Base-by-base conservation (phyloP, 495 filamentous ascomycete species). In the Xanthoparmelia taractica region DNA sequence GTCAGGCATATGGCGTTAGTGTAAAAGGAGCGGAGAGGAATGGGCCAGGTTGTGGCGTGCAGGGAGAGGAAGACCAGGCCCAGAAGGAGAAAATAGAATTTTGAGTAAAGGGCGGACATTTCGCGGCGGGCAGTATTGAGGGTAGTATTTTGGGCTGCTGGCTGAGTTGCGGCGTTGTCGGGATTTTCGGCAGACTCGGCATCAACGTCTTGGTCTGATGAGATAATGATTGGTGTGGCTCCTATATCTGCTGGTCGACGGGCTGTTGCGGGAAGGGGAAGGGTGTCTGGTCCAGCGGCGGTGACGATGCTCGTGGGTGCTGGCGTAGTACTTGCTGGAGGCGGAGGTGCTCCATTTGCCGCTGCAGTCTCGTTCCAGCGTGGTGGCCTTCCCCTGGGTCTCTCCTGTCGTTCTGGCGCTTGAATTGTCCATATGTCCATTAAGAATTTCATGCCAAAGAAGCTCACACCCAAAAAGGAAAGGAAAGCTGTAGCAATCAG, bases 381-480 rank as follows among this genome's bases (percentile, higher is more conserved):
- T 70, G 78, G 75, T 66, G 74, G 74, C 37, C 78, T 78, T 57
- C 79, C 73, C 25, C 82, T 74, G 55, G 81, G 74, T 57, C 79
- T 78, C 43, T 86, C 82, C 43, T 87, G 79, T 68, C 88, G 77
- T 74, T 96, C 90, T 13, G 91, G 91, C 31, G 87, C 88, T 73
- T 97, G 92, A 25, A 91, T 85, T 38, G 84, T 86, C 82, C 90
- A 93, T 34, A 97, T 90, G 45, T 94, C 91, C 72, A 89, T 84
- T 63, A 97, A 79, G 65, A 97, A 97, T 33, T 87, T 87, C 74
- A 89, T 91, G 48, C 86, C 89, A 66, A 90, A 83, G 65, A 86
- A 85, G 55, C 87, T 83, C 38, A 86, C 84, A 61, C 89, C 86
- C 1, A 89, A 75, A 66, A 89, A 85, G 37, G 87, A 85, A 41